These are phyloP conservation scores for Trypanosoma congolense DNA, from an alignment of 208 protist genomes.

Conservation along the genomic window DNA sequence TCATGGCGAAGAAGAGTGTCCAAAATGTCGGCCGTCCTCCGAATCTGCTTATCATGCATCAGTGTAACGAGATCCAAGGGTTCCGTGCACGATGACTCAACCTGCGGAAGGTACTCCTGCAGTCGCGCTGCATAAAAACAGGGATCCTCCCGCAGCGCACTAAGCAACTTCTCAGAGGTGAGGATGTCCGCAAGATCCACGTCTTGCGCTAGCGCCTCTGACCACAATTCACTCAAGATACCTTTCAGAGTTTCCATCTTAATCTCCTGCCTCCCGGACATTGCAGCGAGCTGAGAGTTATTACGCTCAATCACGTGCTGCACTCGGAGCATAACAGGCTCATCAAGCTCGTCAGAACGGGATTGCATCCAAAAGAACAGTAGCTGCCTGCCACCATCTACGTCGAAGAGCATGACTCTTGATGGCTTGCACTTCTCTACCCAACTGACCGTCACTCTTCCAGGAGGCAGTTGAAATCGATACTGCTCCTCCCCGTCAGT, in stretches of 20 bases:
- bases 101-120: background rate
- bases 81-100: background rate
- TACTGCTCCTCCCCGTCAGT: conserved; percentile 12
- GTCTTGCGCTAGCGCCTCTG: conserved; percentile 1
- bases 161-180: conserved; percentile 6
- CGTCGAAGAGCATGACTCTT: conserved; percentile 24
- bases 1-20: conserved; percentile 13
- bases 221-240: conserved; percentile 12
- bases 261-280: conserved; percentile 2
- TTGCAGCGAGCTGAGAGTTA: background rate
- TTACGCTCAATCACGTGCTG: conserved; percentile 6
- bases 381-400: conserved; percentile 18
- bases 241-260: conserved; percentile 13
- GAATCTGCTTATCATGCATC: conserved; percentile 12
- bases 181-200: conserved; percentile 12
- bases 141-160: conserved; percentile 10
- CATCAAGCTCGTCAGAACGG: conserved; percentile 14
- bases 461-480: conserved; percentile 5
- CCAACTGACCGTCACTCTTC: conserved; percentile 16
- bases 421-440: conserved; percentile 19
- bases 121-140: conserved; percentile 16
- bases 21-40: conserved; percentile 15
- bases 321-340: conserved; percentile 10
- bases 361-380: conserved; percentile 28
- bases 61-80: conserved; percentile 4